Evolutionary conservation across 305 asterid genomes (phyloP), one percentile per base, ranked within the genome.

Genomic region (Fraxinus greggii): DNA sequence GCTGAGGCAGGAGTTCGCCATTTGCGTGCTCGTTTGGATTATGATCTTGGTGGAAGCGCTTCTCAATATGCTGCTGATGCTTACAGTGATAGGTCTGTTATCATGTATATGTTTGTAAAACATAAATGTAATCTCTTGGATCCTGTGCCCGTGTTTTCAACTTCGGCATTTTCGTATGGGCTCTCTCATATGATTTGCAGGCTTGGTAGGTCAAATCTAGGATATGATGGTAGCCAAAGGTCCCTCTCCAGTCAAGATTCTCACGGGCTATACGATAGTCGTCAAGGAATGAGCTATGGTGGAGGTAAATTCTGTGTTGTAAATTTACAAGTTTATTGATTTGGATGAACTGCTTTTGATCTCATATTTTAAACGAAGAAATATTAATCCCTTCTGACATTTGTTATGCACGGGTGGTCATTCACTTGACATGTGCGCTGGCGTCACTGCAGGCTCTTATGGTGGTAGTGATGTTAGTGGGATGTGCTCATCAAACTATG

Each of bases 1-100:
- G 56, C 89, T 38, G 99, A 97, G 78, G 59, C 93, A n/a, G 97
- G 96, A 77, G 88, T 86, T 80, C 97, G 98, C 82, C 96, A 90
- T 81, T 90, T 97, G 80, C 97, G 98, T 87, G 92, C 98, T 81
- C 97, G 97, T 80, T 76, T 93, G 83, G 99, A 97, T 81, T 97
- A 95, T 85, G 98, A 94, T 78, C 69, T 85, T 82, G 90, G 92
- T 74, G 87, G 92, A 75, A 87, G 98, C 82, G 86, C 90, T 86
- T 89, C 98, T 40, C 98, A 93, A 77, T 97, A 95, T 74, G 90
- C 91, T 73, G 89, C 90, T 78, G 99, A 95, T 87, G 87, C 93
- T 80, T 95, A 93, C 82, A 82, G 92, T 78, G 98, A 93, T 54
- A 93, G 98, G 99, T 96, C 36, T 42, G 84, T 78, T 59, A 4